These are phyloP conservation scores for Naganishia liquefaciens DNA, from an alignment of 1,284 basidiomycete species.

Conservation along the genomic window DNA sequence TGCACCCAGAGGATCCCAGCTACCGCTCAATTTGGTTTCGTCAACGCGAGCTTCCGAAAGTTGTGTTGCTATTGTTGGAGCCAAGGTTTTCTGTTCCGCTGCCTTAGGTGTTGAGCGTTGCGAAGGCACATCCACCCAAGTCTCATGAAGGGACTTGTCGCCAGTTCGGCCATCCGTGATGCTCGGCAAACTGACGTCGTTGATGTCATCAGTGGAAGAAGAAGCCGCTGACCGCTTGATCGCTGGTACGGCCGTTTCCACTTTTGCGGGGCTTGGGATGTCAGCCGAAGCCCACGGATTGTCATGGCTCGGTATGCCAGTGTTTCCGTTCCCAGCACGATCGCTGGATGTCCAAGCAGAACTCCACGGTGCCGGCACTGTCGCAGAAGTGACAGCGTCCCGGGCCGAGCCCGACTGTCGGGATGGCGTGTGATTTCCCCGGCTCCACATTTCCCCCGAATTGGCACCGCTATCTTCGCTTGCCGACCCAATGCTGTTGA, in stretches of 20 bases:
- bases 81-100: conserved; percentile 3
- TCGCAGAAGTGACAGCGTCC: neutral
- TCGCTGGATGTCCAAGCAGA: conserved; percentile 4
- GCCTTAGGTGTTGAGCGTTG: conserved; percentile 9
- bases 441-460: conserved; percentile 10
- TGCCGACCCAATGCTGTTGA: conserved; percentile 26
- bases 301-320: conserved; percentile 11
- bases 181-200: conserved; percentile 1
- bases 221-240: neutral
- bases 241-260: too few relatives aligned
- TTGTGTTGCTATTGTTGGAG: neutral
- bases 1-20: conserved; percentile 31
- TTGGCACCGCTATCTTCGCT: conserved; percentile 1
- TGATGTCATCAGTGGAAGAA: conserved; percentile 8
- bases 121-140: conserved; percentile 23
- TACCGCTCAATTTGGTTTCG: conserved; percentile 20
- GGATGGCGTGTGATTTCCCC: conserved; percentile 4
- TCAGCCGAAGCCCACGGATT: conserved; percentile 30
- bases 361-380: conserved; percentile 5
- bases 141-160: conserved; percentile 3
- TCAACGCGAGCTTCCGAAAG: neutral
- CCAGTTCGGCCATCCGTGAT: conserved; percentile 4
- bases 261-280: neutral
- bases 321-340: neutral
- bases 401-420: neutral